Evolutionary conservation across 2,329 filamentous ascomycete species (phyloP).

Genomic region (Fusarium camptoceras): DNA sequence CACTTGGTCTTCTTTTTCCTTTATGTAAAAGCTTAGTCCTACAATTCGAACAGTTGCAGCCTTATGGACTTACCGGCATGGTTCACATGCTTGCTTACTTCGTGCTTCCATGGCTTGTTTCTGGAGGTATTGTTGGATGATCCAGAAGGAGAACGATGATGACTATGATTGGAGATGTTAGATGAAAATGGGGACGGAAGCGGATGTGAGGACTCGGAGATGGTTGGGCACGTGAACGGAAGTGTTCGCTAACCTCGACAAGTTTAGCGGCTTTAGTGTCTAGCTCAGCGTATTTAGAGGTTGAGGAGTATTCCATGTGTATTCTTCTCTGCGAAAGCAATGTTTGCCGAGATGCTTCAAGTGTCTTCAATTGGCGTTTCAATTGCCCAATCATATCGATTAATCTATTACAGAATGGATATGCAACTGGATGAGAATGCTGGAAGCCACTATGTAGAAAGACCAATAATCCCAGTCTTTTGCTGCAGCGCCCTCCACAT

Average conservation of each 20-base stretch:
- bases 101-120: conserved; percentile 3
- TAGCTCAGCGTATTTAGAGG: neutral
- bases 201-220: neutral
- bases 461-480: neutral
- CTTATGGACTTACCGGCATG: neutral
- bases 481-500: neutral
- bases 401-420: too few species aligned
- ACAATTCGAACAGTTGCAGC: rapidly evolving
- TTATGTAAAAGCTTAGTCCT: rapidly evolving
- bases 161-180: neutral
- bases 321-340: neutral
- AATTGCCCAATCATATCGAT: neutral
- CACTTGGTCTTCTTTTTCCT: conserved; percentile 26
- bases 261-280: neutral
- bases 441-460: neutral
- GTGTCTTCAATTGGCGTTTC: too few species aligned
- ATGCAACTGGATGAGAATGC: too few species aligned
- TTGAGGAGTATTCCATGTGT: neutral
- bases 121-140: neutral
- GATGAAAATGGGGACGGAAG: neutral
- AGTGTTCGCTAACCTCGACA: neutral
- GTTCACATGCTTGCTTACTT: conserved; percentile 21
- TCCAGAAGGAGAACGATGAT: too few species aligned
- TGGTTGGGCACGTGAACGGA: conserved; percentile 4
- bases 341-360: too few species aligned